Evolutionary conservation across 1,139 yeast genomes (phyloP), one percentile per base, ranked within the genome.

Genomic region (Debaryomyces robertsiae): DNA sequence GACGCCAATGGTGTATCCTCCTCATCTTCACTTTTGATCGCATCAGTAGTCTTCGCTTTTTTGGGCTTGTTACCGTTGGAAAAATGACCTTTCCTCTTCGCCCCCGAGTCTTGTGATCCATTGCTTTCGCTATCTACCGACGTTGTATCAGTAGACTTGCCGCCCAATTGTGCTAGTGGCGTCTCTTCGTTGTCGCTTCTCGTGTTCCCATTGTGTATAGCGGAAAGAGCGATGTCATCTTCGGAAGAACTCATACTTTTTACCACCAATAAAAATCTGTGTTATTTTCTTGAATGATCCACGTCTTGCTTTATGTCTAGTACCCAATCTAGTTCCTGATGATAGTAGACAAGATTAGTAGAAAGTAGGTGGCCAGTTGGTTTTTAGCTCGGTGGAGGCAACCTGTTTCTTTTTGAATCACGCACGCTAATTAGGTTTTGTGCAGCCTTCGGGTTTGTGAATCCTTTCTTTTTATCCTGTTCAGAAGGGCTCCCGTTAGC

Each of bases 211-310:
- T 31, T 25, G n/a, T n/a, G 30, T 23, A n/a, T 24, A 24, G 29
- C 28, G 11, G 40, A 31, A 11, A 52, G 41, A 13, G 56, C 55
- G 10, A 48, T 30, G 30, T 52, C 56, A 30, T 53, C 57, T n/a
- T 52, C 57, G 2, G 47, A 46, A 16, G 52, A 50, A 37, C 46
- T 49, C 55, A 50, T 50, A 9, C 30, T 19, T 9, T 18, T 19
- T 19, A 19, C 7, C 22, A 19, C 5, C 7, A 19, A 19, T 6
- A 19, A 19, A 19, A 5, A 19, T 6, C 22, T 19, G 7, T 19
- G 7, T 7, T 19, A 7, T 6, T 19, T 6, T 19, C 5, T 19
- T 6, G 7, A 6, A 19, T 7, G 5, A 7, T 19, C 22, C 22
- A 19, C 22, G 22, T 7, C 7, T 19, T 19, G 7, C 7, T 19